Evolutionary conservation across 345 rosid species (phyloP).

Genomic region (Ceriops decandra): DNA sequence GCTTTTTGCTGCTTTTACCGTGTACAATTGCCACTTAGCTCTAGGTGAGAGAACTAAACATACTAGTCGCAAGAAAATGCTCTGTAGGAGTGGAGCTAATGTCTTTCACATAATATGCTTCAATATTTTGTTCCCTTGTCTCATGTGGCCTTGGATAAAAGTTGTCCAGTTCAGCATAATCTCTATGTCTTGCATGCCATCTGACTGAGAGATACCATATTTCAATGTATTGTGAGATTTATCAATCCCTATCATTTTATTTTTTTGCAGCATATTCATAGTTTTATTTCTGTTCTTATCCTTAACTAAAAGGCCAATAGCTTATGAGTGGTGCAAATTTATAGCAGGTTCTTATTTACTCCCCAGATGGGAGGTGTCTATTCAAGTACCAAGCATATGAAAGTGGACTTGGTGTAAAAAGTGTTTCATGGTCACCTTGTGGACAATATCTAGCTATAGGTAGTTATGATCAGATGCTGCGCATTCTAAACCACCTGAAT

Average conservation of each 20-base stretch:
- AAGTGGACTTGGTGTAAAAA: constrained; percentile 93
- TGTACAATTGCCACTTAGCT: neutral
- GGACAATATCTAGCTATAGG: constrained; percentile 95
- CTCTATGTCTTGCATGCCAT: neutral
- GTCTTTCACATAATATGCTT: no score
- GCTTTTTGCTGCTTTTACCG: neutral
- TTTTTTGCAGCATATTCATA: neutral
- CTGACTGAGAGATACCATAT: neutral
- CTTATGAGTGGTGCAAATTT: constrained; percentile 12
- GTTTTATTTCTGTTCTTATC: neutral
- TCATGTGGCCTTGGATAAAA: neutral
- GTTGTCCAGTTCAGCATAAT: neutral
- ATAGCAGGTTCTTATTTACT: constrained; percentile 78
- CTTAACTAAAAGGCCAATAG: constrained; percentile 2
- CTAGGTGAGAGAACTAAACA: neutral
- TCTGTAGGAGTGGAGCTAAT: no score
- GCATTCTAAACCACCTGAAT: constrained; percentile 80
- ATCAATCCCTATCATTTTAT: neutral
- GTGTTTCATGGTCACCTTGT: constrained; percentile 94
- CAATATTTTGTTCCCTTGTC: no score
- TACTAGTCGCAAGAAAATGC: no score
- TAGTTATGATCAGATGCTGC: constrained; percentile 93
- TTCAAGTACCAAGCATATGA: constrained; percentile 94
- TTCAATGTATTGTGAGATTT: neutral
- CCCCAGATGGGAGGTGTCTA: constrained; percentile 95